Evolutionary conservation across 2,329 filamentous ascomycete species (phyloP).

Genomic region (Cladosporium cucumerinum): DNA sequence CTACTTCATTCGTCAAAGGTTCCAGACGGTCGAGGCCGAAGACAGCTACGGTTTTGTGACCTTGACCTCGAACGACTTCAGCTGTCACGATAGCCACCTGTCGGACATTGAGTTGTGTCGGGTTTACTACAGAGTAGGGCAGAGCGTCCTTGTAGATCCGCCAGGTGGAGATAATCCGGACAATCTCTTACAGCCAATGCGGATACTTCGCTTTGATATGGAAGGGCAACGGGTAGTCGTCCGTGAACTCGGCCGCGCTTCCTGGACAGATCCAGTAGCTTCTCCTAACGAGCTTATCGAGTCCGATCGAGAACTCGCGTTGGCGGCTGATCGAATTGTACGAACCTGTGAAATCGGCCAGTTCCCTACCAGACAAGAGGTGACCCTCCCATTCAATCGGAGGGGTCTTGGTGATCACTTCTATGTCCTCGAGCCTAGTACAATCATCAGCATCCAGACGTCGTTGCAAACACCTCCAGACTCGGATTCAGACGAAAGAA

Average conservation of each 20-base stretch:
- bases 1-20: conserved; percentile 70
- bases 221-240: background rate
- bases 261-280: conserved; percentile 20
- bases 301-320: conserved; percentile 37
- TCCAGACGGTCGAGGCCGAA: conserved; percentile 50
- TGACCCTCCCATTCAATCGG: conserved; percentile 57
- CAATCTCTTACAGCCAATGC: background rate
- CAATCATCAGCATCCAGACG: background rate
- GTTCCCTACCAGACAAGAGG: background rate
- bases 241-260: background rate
- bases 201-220: background rate
- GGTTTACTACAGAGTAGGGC: background rate
- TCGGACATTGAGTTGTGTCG: background rate
- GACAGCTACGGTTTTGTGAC: conserved; percentile 57
- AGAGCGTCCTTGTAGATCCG: background rate
- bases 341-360: background rate
- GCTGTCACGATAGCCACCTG: background rate
- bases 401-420: conserved; percentile 65
- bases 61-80: conserved; percentile 35
- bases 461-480: background rate
- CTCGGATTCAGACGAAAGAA: background rate
- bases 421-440: conserved; percentile 34
- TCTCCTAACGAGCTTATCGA: conserved; percentile 59
- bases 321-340: background rate
- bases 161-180: background rate